A percentile compares a stretch with the other conserved stretches of the same genome.
phyloP scores from a whole-genome alignment of 208 protist species.

The Tetramitus jugosus region DNA sequence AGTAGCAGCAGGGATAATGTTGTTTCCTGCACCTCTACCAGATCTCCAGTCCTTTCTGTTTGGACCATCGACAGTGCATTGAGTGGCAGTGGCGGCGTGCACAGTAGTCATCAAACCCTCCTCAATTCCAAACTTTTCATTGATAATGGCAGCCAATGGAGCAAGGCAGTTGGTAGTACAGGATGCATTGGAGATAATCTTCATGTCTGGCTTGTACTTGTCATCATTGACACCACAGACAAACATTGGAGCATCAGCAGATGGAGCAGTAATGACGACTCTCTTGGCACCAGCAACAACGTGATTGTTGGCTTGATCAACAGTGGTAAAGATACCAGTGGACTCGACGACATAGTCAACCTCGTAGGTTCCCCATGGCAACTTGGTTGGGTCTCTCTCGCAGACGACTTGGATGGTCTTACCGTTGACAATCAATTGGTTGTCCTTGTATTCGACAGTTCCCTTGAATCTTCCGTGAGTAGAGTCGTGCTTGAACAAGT shows the following conservation, averaged over 20 bases:
- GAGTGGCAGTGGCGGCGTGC: conserved; percentile 96
- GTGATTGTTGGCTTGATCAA: conserved; percentile 77
- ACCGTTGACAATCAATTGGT: conserved; percentile 3
- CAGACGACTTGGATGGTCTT: not conserved
- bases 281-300: conserved; percentile 91
- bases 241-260: conserved; percentile 90
- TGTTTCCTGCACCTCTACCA: conserved; percentile 80
- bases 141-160: conserved; percentile 86
- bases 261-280: conserved; percentile 98
- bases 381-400: conserved; percentile 70
- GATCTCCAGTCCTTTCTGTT: conserved; percentile 95
- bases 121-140: conserved; percentile 90
- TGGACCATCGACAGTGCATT: conserved; percentile 95
- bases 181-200: conserved; percentile 94
- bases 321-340: conserved; percentile 93
- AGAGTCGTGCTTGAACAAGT: conserved; percentile 85
- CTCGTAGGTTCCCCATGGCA: conserved; percentile 79
- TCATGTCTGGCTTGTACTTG: conserved; percentile 60
- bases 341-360: conserved; percentile 96
- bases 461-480: conserved; percentile 83
- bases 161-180: conserved; percentile 99
- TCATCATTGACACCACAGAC: conserved; percentile 98
- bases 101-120: conserved; percentile 98
- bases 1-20: conserved; percentile 99
- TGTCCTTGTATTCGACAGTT: conserved; percentile 47